Conservation (phyloP, 805 yeast species). For the Candida ovalis region DNA sequence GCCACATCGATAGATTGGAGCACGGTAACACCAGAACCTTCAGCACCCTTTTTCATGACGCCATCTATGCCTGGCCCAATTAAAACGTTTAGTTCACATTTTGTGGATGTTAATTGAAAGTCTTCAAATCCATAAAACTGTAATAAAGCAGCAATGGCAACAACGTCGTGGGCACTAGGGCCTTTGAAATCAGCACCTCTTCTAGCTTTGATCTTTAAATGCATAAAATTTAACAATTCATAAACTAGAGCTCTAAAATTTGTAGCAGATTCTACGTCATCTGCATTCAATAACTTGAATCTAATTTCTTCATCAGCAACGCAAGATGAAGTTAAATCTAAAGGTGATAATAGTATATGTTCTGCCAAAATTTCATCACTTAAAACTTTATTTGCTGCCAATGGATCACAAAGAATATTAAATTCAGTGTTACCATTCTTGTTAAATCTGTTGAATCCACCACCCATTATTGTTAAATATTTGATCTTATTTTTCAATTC, state of each 20-base stretch:
- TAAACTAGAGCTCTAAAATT: slow-evolving; percentile 50
- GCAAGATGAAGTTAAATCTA: slow-evolving; percentile 68
- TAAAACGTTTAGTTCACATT: slow-evolving; percentile 14
- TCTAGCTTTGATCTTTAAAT: slow-evolving; percentile 38
- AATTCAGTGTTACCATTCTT: slow-evolving; percentile 55
- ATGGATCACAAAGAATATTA: slow-evolving; percentile 72
- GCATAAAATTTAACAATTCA: slow-evolving; percentile 51
- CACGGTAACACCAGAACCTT: slow-evolving; percentile 35
- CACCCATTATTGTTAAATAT: slow-evolving; percentile 74
- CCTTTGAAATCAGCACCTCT: slow-evolving; percentile 46
- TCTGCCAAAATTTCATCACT: slow-evolving; percentile 41
- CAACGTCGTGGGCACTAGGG: slow-evolving; percentile 80
- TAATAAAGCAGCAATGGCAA: slow-evolving; percentile 60
- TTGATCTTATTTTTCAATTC: slow-evolving; percentile 45
- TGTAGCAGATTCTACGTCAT: slow-evolving; percentile 28
- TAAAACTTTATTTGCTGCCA: slow-evolving; percentile 62
- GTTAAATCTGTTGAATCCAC: slow-evolving; percentile 38
- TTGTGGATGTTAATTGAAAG: slow-evolving; percentile 19
- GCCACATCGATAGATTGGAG: slow-evolving; percentile 37
- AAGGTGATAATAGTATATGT: slow-evolving; percentile 55
- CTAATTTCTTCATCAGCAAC: slow-evolving; percentile 44
- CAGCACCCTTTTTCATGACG: slow-evolving; percentile 15
- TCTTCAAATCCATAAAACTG: slow-evolving; percentile 34
- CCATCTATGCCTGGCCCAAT: slow-evolving; percentile 30
- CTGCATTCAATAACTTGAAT: slow-evolving; percentile 35